Percentiles rank a stretch among this genome's conserved stretches.
Evolutionary conservation across 345 rosid genomes (phyloP).

Genomic region (Streptanthus diversifolius): DNA sequence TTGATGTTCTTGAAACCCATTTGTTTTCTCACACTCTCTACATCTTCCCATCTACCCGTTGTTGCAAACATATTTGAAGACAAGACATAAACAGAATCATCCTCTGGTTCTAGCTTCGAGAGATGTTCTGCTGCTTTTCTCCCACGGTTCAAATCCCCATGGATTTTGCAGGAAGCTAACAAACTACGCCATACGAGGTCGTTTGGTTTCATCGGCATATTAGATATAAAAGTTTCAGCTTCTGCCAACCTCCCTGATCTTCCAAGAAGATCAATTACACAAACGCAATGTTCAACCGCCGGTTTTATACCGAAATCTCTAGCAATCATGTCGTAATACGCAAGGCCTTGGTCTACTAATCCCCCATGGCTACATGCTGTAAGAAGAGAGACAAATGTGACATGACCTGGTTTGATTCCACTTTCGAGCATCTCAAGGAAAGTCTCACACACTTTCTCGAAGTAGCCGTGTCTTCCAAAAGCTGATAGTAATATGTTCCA

Average conservation of each 20-base stretch:
- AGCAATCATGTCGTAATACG: conserved; percentile 56
- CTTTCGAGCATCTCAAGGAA: conserved; percentile 68
- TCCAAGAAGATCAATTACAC: conserved; percentile 85
- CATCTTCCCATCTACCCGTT: conserved; percentile 77
- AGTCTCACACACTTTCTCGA: conserved; percentile 56
- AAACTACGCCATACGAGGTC: conserved; percentile 80
- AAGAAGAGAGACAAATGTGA: conserved; percentile 86
- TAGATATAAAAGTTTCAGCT: conserved; percentile 60
- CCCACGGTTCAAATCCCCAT: conserved; percentile 68
- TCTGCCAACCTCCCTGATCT: conserved; percentile 70
- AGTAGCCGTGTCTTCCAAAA: conserved; percentile 72
- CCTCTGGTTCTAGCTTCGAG: conserved; percentile 57
- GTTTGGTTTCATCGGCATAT: conserved; percentile 66
- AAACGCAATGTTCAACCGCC: conserved; percentile 72
- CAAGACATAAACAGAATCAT: conserved; percentile 81
- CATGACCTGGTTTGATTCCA: conserved; percentile 65
- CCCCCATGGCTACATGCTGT: conserved; percentile 91
- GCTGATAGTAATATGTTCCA: conserved; percentile 85
- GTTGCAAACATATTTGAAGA: conserved; percentile 80
- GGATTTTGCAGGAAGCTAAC: conserved; percentile 71
- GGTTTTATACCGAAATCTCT: conserved; percentile 52
- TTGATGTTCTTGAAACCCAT: conserved; percentile 68
- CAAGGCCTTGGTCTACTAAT: conserved; percentile 72
- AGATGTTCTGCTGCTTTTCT: conserved; percentile 67
- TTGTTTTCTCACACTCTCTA: conserved; percentile 59